Percentiles rank a stretch among this genome's conserved stretches.
Conservation (phyloP, 169 alveolate species). For the Theileria orientalis region DNA sequence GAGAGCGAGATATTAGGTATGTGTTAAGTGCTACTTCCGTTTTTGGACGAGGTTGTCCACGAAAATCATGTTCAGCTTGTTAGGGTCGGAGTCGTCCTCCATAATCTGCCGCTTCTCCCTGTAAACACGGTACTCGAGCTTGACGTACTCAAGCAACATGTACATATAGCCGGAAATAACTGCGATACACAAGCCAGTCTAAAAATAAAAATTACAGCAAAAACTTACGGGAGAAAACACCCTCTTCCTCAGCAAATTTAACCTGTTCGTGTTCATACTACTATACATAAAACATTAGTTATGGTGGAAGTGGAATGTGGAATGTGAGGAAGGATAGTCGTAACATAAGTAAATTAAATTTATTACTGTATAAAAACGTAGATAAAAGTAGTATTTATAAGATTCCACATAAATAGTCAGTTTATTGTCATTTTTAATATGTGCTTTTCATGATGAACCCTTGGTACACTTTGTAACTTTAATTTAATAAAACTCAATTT, state of each 20-base stretch:
- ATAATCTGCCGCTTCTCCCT: constrained; percentile 28
- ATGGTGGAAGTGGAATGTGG: background rate
- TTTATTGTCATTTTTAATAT: too few species aligned
- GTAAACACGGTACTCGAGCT: constrained; percentile 54
- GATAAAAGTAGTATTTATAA: too few species aligned
- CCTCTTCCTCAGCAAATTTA: constrained; percentile 1
- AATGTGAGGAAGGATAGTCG: constrained; percentile 1
- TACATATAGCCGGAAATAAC: constrained; percentile 47
- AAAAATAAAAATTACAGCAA: background rate
- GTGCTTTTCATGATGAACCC: too few species aligned
- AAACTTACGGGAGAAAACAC: constrained; percentile 7
- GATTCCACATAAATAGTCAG: too few species aligned
- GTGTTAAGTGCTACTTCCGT: background rate
- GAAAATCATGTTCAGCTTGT: constrained; percentile 42
- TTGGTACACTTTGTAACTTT: background rate
- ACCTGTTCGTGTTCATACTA: background rate
- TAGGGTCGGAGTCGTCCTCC: constrained; percentile 57
- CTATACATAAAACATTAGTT: background rate
- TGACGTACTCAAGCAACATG: constrained; percentile 45
- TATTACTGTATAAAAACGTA: background rate
- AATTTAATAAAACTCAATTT: background rate
- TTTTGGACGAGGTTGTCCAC: constrained; percentile 15
- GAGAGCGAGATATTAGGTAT: background rate
- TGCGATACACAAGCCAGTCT: constrained; percentile 52
- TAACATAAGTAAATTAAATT: background rate